Evolutionary conservation across 352 stramenopile genomes (phyloP).

Genomic region (Phytophthora pisi): DNA sequence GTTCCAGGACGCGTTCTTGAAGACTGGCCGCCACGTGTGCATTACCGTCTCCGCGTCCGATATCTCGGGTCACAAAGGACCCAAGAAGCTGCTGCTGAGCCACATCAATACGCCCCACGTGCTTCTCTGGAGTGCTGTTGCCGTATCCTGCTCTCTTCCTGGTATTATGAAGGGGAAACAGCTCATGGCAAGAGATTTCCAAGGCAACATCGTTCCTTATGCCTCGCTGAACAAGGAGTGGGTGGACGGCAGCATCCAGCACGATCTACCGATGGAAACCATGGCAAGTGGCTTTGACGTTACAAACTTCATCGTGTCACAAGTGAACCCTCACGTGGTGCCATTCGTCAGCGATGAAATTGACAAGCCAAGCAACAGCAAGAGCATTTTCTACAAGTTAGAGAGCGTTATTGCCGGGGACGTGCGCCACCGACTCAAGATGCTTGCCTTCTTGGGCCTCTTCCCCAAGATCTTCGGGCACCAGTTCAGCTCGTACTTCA

Average conservation of each 20-base stretch:
- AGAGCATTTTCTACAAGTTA: conserved; percentile 72
- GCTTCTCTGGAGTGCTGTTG: conserved; percentile 90
- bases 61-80: conserved; percentile 83
- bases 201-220: conserved; percentile 90
- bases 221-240: conserved; percentile 92
- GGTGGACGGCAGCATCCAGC: conserved; percentile 93
- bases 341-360: conserved; percentile 93
- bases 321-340: conserved; percentile 92
- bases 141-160: conserved; percentile 91
- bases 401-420: conserved; percentile 87
- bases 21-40: conserved; percentile 92
- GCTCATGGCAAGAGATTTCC: conserved; percentile 73
- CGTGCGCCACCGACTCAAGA: conserved; percentile 65
- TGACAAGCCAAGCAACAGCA: conserved; percentile 60
- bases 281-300: conserved; percentile 95
- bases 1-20: conserved; percentile 94
- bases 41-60: conserved; percentile 94
- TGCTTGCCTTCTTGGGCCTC: conserved; percentile 88
- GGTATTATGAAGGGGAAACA: conserved; percentile 93
- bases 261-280: conserved; percentile 93
- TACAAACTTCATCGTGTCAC: conserved; percentile 92
- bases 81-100: conserved; percentile 90
- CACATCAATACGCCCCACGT: conserved; percentile 94
- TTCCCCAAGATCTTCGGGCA: conserved; percentile 86
- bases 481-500: conserved; percentile 77